Evolutionary conservation across 2,329 filamentous ascomycete genomes (phyloP).

Genomic region (Beauveria rudraprayagi): DNA sequence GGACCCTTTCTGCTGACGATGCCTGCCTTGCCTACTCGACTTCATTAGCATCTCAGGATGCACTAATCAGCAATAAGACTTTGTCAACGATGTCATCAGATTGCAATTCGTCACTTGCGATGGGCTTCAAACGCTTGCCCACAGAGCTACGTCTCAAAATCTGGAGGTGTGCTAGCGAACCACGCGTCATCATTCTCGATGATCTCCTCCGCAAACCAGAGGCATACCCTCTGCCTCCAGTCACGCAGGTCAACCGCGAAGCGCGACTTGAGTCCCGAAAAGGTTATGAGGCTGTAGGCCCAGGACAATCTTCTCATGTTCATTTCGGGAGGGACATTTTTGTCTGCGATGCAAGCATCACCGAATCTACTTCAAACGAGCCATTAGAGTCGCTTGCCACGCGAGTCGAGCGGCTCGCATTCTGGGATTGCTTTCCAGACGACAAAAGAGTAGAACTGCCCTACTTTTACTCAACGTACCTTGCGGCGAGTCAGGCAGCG

Average conservation of each 20-base stretch:
- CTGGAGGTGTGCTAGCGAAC: conserved; percentile 29
- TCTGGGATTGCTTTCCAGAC: conserved; percentile 33
- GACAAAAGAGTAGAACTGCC: conserved; percentile 27
- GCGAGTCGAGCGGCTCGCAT: conserved; percentile 26
- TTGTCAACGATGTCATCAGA: neutral
- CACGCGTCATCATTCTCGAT: conserved; percentile 27
- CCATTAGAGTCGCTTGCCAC: conserved; percentile 27
- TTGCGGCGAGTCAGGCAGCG: conserved; percentile 22
- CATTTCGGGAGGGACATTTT: conserved; percentile 30
- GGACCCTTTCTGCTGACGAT: neutral
- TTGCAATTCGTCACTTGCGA: neutral
- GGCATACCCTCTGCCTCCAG: conserved; percentile 27
- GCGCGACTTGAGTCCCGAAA: conserved; percentile 26
- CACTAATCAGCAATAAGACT: neutral
- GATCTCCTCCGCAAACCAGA: conserved; percentile 24
- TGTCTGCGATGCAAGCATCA: conserved; percentile 30
- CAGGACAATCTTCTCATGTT: conserved; percentile 25
- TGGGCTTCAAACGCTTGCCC: conserved; percentile 24
- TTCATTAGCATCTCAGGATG: neutral
- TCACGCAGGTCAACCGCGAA: conserved; percentile 29
- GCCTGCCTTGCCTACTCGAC: neutral
- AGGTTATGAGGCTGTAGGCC: conserved; percentile 27
- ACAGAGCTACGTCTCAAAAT: conserved; percentile 31
- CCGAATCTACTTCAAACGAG: conserved; percentile 24
- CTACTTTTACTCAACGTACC: conserved; percentile 27